Conservation (phyloP, 116 monocot species). For the Cymodocea nodosa region DNA sequence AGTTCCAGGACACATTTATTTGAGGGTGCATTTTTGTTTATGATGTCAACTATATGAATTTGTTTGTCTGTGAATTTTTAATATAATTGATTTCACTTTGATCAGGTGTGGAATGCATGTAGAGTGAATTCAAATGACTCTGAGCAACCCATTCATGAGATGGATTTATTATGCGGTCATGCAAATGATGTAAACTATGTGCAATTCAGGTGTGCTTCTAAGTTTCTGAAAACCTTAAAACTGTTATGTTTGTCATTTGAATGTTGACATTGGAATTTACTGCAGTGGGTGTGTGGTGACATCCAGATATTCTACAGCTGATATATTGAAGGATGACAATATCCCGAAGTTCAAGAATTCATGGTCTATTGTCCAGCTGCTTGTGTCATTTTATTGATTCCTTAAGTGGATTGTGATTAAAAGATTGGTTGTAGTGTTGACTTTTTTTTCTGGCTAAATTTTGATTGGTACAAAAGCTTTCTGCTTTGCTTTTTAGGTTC, state of each 20-base stretch:
- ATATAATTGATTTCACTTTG: not conserved
- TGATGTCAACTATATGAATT: not conserved
- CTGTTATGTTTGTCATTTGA: no score
- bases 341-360: constrained; percentile 94
- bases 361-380: constrained; percentile 31
- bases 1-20: not conserved
- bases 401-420: not conserved
- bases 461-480: not conserved
- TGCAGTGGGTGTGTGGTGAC: constrained; percentile 79
- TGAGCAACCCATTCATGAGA: constrained; percentile 85
- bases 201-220: constrained; percentile 67
- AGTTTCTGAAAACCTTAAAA: not conserved
- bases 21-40: not conserved
- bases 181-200: constrained; percentile 99
- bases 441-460: not conserved
- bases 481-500: constrained; percentile 48
- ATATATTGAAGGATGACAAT: constrained; percentile 85
- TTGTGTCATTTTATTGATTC: not conserved
- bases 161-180: constrained; percentile 94
- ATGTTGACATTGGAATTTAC: not conserved
- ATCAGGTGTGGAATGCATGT: constrained; percentile 93
- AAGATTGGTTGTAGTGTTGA: not conserved
- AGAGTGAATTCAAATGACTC: constrained; percentile 54
- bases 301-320: constrained; percentile 49
- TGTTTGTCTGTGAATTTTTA: no score